Evolutionary conservation across 495 filamentous ascomycete genomes (phyloP), one percentile per base, ranked within the genome.

Genomic region (Talaromyces trachyspermus): DNA sequence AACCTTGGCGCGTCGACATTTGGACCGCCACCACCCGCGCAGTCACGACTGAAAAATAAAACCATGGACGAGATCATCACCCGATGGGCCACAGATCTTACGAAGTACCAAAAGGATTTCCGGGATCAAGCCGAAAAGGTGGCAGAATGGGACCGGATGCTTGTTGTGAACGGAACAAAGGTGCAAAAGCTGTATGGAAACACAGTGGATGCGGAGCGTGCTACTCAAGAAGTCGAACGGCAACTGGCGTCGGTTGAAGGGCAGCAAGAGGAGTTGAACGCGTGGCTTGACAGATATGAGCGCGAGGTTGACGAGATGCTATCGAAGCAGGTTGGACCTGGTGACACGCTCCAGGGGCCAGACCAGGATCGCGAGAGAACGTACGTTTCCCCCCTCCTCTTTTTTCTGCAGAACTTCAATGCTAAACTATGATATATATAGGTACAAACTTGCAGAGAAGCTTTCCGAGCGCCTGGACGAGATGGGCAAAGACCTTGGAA

Each of bases 51-150:
- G 17, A 95, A 94, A 71, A 95, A 95, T 61, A 97, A 95, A 70
- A 94, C 91, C 1, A 97, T 99, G 91, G 92, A 97, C 57, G 94
- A 99, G 62, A 97, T 99, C 54, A 89, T 99, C 56, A 95, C 86
- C n/a, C 80, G 88, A 14, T 99, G 94, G 94, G 92, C 92, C 0
- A 84, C 87, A 0, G 92, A 97, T 59, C 77, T 97, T 22, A 82
- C 87, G 48, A 92, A 94, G 57, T 95, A 97, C 59, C 90, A 96
- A 60, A 89, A 91, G 59, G 87, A 95, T 37, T 99, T 97, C 71
- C 86, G 89, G 47, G 73, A 81, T 3, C 89, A 96, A 59, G 94
- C 94, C 0, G 66, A 80, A 48, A 85, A 90, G 54, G 86, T 97
- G 12, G 82, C 89, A 18, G 71, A 78, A 38, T 99, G 94, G 94